These are phyloP conservation scores for Macrolepiota fuliginosa DNA, from an alignment of 768 basidiomycete species.

Conservation along the genomic window DNA sequence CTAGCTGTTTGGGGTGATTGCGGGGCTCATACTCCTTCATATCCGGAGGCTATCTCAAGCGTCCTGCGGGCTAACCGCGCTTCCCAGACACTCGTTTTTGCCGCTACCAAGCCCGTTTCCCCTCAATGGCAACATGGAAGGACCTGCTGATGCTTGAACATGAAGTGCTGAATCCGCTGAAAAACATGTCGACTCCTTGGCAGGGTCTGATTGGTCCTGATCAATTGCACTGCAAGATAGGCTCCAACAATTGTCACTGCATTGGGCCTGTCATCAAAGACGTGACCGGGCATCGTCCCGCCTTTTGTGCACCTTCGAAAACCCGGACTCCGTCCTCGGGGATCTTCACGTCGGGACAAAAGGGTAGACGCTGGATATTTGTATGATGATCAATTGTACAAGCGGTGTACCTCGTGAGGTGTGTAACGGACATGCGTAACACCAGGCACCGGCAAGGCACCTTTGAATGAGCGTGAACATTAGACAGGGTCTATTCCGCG, in stretches of 20 bases:
- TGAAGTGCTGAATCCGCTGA: background rate
- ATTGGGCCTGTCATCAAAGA: no score
- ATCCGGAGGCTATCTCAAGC: no score
- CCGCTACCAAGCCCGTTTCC: background rate
- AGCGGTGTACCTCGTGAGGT: conserved; percentile 1
- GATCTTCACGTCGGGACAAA: background rate
- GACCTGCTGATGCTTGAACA: background rate
- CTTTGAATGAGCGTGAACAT: background rate
- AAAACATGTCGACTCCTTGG: background rate
- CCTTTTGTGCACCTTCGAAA: no score
- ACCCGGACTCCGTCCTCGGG: no score
- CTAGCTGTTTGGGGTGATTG: background rate
- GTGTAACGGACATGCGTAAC: background rate
- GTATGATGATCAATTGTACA: background rate
- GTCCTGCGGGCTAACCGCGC: no score
- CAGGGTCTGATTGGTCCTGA: background rate
- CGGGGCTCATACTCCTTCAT: background rate
- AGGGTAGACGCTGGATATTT: background rate
- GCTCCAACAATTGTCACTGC: no score
- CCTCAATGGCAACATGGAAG: background rate
- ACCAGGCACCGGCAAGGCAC: conserved; percentile 12
- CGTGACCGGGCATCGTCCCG: no score
- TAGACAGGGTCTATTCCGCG: conserved; percentile 1
- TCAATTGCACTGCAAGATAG: background rate
- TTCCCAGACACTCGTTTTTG: no score